A percentile compares a stretch with the other conserved stretches of the same genome.
Evolutionary conservation across 202 grass and related monocot species (phyloP).

Genomic region (Schoenoplectus tabernaemontani): DNA sequence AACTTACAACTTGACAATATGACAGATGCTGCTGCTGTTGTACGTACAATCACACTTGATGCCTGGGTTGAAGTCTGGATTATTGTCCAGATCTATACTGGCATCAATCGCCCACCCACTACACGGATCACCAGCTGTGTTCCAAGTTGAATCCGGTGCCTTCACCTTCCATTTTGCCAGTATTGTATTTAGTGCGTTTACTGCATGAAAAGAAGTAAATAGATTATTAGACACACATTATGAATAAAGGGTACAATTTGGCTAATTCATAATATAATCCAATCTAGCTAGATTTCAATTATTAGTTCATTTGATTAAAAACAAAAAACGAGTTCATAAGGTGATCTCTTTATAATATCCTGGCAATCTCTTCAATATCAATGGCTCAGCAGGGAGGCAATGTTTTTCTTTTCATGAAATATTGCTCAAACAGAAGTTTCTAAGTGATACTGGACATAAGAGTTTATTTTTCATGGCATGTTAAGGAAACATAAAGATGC

Average conservation of each 20-base stretch:
- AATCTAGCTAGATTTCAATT: not conserved
- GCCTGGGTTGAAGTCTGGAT: conserved; percentile 2
- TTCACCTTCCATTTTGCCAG: not conserved
- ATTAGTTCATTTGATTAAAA: not conserved
- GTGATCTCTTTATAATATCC: not conserved
- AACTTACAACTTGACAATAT: conserved; percentile 18
- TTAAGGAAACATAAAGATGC: not conserved
- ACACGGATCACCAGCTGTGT: conserved; percentile 20
- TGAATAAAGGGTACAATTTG: no score
- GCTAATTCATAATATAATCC: no score
- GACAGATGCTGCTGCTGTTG: conserved; percentile 10
- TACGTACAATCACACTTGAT: conserved; percentile 25
- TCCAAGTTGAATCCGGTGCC: conserved; percentile 7
- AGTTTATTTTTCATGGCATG: not conserved
- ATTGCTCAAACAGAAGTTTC: not conserved
- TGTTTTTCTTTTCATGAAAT: not conserved
- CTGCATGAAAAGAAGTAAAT: conserved; percentile 9
- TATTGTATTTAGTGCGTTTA: conserved; percentile 21
- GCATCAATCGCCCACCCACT: conserved; percentile 16
- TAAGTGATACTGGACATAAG: not conserved
- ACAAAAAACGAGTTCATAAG: not conserved
- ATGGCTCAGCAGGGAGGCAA: not conserved
- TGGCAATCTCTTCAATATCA: not conserved
- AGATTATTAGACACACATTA: not conserved
- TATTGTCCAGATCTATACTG: conserved; percentile 7